phyloP scores from a whole-genome alignment of 169 alveolate genomes.

The Babesia divergens region DNA sequence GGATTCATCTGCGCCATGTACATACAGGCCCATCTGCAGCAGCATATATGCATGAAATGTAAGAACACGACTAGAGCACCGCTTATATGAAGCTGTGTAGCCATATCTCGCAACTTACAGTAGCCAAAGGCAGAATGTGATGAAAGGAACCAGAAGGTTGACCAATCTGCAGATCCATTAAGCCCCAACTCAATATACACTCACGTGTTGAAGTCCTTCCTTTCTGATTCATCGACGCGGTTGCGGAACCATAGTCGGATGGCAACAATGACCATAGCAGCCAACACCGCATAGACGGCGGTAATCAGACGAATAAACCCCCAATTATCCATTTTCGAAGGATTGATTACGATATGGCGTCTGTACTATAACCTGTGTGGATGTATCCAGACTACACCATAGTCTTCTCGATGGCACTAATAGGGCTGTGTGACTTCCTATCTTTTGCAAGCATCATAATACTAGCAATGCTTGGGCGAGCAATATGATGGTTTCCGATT shows the following conservation, averaged over 20 bases:
- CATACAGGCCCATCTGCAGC: conserved; percentile 62
- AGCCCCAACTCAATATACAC: background rate
- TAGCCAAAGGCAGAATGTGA: conserved; percentile 55
- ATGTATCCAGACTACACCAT: too few relatives aligned
- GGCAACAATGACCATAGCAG: background rate
- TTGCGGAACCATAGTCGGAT: background rate
- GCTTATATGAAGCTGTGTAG: background rate
- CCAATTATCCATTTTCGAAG: conserved; percentile 16
- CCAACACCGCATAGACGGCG: conserved; percentile 6
- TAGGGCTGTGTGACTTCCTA: too few relatives aligned
- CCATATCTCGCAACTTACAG: conserved; percentile 36
- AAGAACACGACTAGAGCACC: background rate
- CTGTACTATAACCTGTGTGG: too few relatives aligned
- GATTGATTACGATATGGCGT: too few relatives aligned
- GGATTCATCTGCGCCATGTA: conserved; percentile 66
- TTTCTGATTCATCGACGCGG: conserved; percentile 5
- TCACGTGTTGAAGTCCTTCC: conserved; percentile 6
- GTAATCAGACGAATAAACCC: conserved; percentile 18
- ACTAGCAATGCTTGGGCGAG: too few relatives aligned
- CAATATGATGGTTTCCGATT: too few relatives aligned
- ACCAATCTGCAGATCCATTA: conserved; percentile 19
- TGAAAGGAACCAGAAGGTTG: conserved; percentile 39
- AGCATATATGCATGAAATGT: background rate
- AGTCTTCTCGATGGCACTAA: too few relatives aligned
- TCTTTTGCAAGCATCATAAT: too few relatives aligned